These are phyloP conservation scores for Spergularia bocconei DNA, from an alignment of 148 eudicot species.

Conservation along the genomic window DNA sequence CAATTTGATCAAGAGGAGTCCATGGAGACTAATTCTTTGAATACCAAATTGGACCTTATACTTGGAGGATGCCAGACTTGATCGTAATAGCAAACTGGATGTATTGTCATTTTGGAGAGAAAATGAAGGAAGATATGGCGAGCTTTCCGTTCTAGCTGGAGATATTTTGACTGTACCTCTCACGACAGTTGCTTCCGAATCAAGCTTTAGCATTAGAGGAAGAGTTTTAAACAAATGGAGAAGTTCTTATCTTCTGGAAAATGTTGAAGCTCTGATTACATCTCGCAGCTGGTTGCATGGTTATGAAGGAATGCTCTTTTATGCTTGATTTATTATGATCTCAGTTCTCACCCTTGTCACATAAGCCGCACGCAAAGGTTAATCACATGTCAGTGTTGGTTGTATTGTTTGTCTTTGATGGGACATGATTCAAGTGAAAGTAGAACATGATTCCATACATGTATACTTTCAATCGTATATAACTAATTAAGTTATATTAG, in stretches of 20 bases:
- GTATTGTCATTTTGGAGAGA: background rate
- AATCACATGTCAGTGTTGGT: no score
- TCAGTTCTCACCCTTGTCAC: no score
- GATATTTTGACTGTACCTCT: constrained; percentile 4
- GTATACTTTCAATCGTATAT: no score
- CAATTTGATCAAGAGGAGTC: background rate
- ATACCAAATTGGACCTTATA: background rate
- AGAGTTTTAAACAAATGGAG: background rate
- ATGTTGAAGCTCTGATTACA: background rate
- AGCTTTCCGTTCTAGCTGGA: background rate
- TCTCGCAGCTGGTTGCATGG: no score
- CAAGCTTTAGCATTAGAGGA: background rate
- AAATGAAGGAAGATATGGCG: background rate
- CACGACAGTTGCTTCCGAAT: background rate
- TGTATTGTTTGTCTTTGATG: no score
- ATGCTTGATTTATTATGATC: no score
- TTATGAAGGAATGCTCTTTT: no score
- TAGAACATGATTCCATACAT: no score
- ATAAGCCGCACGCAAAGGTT: no score
- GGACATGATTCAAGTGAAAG: no score
- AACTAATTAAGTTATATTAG: no score
- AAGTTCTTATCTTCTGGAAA: background rate
- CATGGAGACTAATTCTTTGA: background rate
- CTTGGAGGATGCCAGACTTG: background rate
- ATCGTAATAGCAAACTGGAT: background rate